Conservation (phyloP, 176 grass and related monocot genomes). For the Chloris gayana region DNA sequence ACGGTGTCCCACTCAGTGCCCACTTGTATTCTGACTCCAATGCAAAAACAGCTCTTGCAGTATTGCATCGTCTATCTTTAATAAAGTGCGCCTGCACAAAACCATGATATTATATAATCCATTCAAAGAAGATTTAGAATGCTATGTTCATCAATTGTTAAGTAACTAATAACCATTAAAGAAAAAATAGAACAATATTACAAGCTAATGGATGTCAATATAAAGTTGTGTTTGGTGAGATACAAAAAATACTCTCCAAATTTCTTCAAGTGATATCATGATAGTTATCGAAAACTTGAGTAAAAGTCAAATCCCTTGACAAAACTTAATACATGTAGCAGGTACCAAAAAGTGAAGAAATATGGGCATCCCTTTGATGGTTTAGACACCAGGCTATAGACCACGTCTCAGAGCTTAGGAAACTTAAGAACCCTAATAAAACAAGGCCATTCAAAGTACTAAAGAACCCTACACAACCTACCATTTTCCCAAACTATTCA, state of each 20-base stretch:
- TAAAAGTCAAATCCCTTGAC: neutral
- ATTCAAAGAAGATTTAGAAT: neutral
- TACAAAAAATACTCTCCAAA: conserved; percentile 10
- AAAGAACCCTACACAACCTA: neutral
- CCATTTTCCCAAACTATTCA: no score
- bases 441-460: conserved; percentile 21
- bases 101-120: conserved; percentile 20
- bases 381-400: conserved; percentile 9
- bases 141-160: conserved; percentile 10
- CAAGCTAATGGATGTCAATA: neutral
- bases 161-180: neutral
- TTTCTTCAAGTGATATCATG: neutral
- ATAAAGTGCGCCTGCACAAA: conserved; percentile 84
- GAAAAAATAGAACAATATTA: neutral
- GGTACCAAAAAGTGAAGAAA: conserved; percentile 3
- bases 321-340: neutral
- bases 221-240: neutral
- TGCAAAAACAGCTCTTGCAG: conserved; percentile 87
- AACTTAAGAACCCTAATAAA: neutral
- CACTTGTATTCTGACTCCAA: conserved; percentile 86
- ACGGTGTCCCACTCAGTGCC: conserved; percentile 97
- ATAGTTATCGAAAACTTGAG: conserved; percentile 19
- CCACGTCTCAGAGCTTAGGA: neutral
- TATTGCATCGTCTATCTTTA: conserved; percentile 88
- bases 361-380: neutral